Percentiles rank a stretch among this genome's conserved stretches.
phyloP scores from a whole-genome alignment of 108 stramenopile genomes.

The Discostella pseudostelligera region DNA sequence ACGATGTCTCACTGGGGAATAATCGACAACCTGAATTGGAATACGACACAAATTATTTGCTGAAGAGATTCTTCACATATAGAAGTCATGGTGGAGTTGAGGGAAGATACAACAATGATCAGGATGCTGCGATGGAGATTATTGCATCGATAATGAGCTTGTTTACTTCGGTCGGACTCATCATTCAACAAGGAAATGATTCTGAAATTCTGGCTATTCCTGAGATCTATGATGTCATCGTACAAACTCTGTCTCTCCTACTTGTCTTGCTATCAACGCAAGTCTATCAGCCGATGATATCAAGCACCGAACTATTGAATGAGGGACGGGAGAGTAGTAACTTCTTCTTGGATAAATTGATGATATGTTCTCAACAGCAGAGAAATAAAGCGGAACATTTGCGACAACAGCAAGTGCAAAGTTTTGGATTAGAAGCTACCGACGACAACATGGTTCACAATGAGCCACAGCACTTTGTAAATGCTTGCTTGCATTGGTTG shows the following conservation, averaged over 20 bases:
- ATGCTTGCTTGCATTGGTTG: too few relatives aligned
- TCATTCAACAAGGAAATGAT: slow-evolving; percentile 6
- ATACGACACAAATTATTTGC: slow-evolving; percentile 19
- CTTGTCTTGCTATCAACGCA: slow-evolving; percentile 73
- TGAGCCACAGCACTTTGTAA: too few relatives aligned
- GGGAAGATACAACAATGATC: slow-evolving; percentile 14
- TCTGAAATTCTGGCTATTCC: slow-evolving; percentile 48
- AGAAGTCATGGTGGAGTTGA: slow-evolving; percentile 18
- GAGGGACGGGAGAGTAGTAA: slow-evolving; percentile 19
- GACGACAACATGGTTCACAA: too few relatives aligned
- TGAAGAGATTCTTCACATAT: slow-evolving; percentile 40
- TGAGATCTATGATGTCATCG: slow-evolving; percentile 71
- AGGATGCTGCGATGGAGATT: slow-evolving; percentile 49
- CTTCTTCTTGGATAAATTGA: slow-evolving; percentile 48
- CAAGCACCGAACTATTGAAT: slow-evolving; percentile 39
- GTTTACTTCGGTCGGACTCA: slow-evolving; percentile 22
- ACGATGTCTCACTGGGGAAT: slow-evolving; percentile 33
- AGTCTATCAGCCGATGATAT: slow-evolving; percentile 70
- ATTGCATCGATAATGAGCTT: slow-evolving; percentile 53
- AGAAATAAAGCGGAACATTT: slow-evolving; percentile 9
- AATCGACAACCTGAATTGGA: slow-evolving; percentile 16
- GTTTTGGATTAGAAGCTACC: slow-evolving; percentile 13
- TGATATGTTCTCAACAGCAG: slow-evolving; percentile 49
- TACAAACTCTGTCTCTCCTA: slow-evolving; percentile 55
- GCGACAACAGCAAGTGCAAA: neutral